Conservation (phyloP, 495 filamentous ascomycete species). For the Acidiella bohemica region DNA sequence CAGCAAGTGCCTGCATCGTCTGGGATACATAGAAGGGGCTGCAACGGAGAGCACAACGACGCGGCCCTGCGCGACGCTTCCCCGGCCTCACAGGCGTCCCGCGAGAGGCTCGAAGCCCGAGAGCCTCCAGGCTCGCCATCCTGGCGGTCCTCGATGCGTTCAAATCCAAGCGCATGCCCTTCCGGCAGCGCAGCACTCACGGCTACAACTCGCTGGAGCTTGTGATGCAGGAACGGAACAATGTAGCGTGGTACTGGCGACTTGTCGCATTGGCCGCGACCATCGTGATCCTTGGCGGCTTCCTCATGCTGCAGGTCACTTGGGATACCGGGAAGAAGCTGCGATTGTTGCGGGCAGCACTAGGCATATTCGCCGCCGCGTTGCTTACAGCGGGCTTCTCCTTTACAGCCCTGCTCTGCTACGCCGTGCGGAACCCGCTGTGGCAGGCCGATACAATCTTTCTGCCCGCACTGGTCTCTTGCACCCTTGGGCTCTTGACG, state of each 20-base stretch:
- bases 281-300: slow-evolving; percentile 30
- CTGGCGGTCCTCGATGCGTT: slow-evolving; percentile 8
- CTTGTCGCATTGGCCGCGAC: slow-evolving; percentile 22
- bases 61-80: neutral
- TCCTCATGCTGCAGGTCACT: slow-evolving; percentile 27
- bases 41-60: too few species aligned
- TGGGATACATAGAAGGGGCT: too few species aligned
- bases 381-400: slow-evolving; percentile 30
- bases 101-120: neutral
- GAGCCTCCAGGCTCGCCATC: neutral
- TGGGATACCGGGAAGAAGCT: slow-evolving; percentile 23
- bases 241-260: slow-evolving; percentile 27
- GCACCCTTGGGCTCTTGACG: slow-evolving; percentile 27
- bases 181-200: slow-evolving; percentile 13
- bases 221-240: slow-evolving; percentile 4
- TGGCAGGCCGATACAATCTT: slow-evolving; percentile 29
- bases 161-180: slow-evolving; percentile 8
- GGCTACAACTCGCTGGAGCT: slow-evolving; percentile 13
- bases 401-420: slow-evolving; percentile 28
- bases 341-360: slow-evolving; percentile 21
- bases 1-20: too few species aligned
- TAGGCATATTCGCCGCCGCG: slow-evolving; percentile 27
- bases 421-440: slow-evolving; percentile 22
- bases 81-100: neutral
- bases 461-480: slow-evolving; percentile 24